Conservation (phyloP, 2,329 filamentous ascomycete genomes). For the Mycosphaerella sp. region DNA sequence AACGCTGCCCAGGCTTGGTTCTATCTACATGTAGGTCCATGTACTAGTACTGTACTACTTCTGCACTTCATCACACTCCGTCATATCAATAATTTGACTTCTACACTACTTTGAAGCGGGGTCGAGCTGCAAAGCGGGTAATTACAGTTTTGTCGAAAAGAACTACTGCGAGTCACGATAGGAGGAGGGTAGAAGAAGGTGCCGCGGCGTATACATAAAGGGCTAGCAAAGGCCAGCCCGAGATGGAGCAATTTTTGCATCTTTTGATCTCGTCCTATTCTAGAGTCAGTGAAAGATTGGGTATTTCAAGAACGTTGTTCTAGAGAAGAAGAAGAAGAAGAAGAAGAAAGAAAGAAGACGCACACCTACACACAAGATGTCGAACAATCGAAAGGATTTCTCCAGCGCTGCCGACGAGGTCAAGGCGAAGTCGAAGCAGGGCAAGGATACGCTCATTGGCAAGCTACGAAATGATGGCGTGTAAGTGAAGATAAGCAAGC, state of each 20-base stretch:
- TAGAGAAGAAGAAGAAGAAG: no score
- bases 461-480: slow-evolving; percentile 29
- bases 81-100: not conserved
- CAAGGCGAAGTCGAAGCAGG: slow-evolving; percentile 14
- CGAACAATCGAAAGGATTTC: slow-evolving; percentile 2
- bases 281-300: not conserved
- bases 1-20: no score
- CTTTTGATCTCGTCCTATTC: not conserved
- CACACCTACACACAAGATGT: not conserved
- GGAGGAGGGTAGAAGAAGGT: not conserved
- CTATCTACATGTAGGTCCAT: no score
- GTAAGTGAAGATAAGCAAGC: slow-evolving; percentile 12
- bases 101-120: not conserved
- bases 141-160: no score
- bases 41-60: no score
- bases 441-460: slow-evolving; percentile 14
- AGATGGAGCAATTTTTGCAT: not conserved
- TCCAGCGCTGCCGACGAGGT: slow-evolving; percentile 11
- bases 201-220: no score
- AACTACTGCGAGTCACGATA: slow-evolving; percentile 5
- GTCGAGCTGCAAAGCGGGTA: slow-evolving; percentile 3
- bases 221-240: slow-evolving; percentile 2
- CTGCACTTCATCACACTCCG: no score
- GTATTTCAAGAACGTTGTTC: not conserved
- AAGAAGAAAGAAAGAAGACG: not conserved